Evolutionary conservation across 176 grass and related monocot species (phyloP).

Genomic region (Coix lacrymajobi): DNA sequence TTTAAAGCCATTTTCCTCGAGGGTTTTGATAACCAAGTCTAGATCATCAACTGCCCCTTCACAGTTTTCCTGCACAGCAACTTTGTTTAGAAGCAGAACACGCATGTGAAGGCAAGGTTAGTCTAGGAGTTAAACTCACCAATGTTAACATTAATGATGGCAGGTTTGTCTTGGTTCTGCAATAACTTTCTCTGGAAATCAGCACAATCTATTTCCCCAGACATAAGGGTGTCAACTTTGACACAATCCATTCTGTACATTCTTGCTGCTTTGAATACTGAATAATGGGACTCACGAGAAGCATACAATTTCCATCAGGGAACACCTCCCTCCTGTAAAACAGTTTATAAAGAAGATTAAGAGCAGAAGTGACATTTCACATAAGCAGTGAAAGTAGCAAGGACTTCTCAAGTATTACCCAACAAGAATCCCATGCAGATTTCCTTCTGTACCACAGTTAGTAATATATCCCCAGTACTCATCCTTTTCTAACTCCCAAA

Average conservation of each 20-base stretch:
- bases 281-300: slow-evolving; percentile 78
- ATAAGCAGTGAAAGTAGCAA: background rate
- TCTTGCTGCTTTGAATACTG: slow-evolving; percentile 86
- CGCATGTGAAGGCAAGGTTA: background rate
- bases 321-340: slow-evolving; percentile 73
- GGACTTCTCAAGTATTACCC: slow-evolving; percentile 46
- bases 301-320: slow-evolving; percentile 70
- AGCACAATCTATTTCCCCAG: slow-evolving; percentile 72
- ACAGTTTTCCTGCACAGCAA: slow-evolving; percentile 61
- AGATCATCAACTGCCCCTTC: slow-evolving; percentile 90
- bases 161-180: slow-evolving; percentile 68
- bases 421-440: slow-evolving; percentile 86
- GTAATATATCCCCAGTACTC: slow-evolving; percentile 41
- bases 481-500: too few species aligned
- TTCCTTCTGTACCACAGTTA: slow-evolving; percentile 91
- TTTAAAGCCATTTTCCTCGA: slow-evolving; percentile 66
- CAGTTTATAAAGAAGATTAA: slow-evolving; percentile 3
- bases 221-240: slow-evolving; percentile 69
- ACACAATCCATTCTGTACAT: slow-evolving; percentile 92
- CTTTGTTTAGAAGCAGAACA: slow-evolving; percentile 19
- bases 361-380: background rate
- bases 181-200: slow-evolving; percentile 57
- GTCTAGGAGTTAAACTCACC: slow-evolving; percentile 32
- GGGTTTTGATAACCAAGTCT: slow-evolving; percentile 75
- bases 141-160: slow-evolving; percentile 87